phyloP scores from a whole-genome alignment of 306 rosid genomes.

The Adenanthera pavonina region DNA sequence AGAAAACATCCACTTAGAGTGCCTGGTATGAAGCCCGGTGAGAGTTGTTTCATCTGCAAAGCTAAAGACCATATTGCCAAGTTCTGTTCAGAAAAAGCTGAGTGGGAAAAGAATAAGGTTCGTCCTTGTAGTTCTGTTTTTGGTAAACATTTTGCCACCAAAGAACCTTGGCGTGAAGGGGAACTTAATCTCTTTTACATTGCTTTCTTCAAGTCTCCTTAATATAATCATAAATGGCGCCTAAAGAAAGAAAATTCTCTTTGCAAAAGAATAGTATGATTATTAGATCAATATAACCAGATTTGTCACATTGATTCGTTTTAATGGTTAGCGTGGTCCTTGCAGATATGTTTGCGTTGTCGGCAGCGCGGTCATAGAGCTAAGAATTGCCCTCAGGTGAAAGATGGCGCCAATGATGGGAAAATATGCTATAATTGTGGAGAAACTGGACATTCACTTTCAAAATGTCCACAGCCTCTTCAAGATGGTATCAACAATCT shows the following conservation, averaged over 20 bases:
- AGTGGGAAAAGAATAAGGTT: conserved; percentile 79
- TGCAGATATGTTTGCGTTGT: conserved; percentile 89
- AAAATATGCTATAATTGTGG: conserved; percentile 92
- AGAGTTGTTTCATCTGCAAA: conserved; percentile 83
- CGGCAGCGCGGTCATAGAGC: conserved; percentile 85
- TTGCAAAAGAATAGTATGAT: background rate
- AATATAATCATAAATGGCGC: background rate
- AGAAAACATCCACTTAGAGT: conserved; percentile 76
- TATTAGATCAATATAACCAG: background rate
- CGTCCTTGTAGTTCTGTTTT: background rate
- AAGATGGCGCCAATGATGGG: conserved; percentile 45
- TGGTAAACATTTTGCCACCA: background rate
- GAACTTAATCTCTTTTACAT: background rate
- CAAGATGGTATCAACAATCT: conserved; percentile 60
- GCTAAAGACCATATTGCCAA: conserved; percentile 80
- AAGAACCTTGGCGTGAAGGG: background rate
- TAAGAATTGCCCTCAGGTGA: conserved; percentile 74
- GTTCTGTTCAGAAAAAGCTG: conserved; percentile 68
- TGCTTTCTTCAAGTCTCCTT: background rate
- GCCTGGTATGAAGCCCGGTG: conserved; percentile 97
- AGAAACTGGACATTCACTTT: conserved; percentile 75
- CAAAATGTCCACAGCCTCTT: conserved; percentile 66
- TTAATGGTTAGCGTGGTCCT: conserved; percentile 5
- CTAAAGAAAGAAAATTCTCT: background rate
- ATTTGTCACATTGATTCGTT: background rate